Base-by-base conservation (phyloP, 2,329 filamentous ascomycete species). In the Aureobasidium sp. region DNA sequence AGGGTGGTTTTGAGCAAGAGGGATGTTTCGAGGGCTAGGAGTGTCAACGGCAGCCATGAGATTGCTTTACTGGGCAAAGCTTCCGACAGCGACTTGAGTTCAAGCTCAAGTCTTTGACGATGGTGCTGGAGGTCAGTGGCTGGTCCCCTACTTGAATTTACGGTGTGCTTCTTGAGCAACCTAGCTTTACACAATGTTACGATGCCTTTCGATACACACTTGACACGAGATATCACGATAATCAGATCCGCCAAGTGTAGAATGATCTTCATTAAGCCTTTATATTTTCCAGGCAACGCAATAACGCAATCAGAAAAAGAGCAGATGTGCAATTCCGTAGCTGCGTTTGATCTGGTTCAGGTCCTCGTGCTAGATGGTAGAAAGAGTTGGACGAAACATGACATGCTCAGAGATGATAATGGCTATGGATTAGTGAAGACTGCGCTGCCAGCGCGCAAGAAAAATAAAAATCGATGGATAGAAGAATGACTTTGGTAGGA, bases 1-100 rank as follows among this genome's bases (percentile, higher is more conserved):
- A 81, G 91, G 64, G 86, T 91, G 3, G 84, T 95, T 58, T 86
- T 86, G 0, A 81, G 85, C 14, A 75, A 74, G 57, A 75, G 75
- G 63, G 83, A 85, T 57, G 29, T 61, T 7, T 5, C 5, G n/a
- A 39, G 49, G 15, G n/a, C 29, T 39, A 41, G 20, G 1, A 8
- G 42, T 66, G 36, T 61, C 42, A 57, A 65, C 20, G 62, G 51
- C 31, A 8, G 8, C 7, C 15, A 15, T 29, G 27, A 29, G 14
- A 7, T 11, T 48, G 15, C 15, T 3, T 15, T 2, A 29, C 7
- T 48, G 34, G 25, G 36, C 5, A 48, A 22, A 41, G 25, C 44
- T 22, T 27, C 14, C 15, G 56, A 60, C 20, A 48, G 45, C 25
- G 42, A 48, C 20, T 5, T 60, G 15, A 60, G 56, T 41, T 60